Evolutionary conservation across 2,329 filamentous ascomycete genomes (phyloP).

Genomic region (Penicillium sp.): DNA sequence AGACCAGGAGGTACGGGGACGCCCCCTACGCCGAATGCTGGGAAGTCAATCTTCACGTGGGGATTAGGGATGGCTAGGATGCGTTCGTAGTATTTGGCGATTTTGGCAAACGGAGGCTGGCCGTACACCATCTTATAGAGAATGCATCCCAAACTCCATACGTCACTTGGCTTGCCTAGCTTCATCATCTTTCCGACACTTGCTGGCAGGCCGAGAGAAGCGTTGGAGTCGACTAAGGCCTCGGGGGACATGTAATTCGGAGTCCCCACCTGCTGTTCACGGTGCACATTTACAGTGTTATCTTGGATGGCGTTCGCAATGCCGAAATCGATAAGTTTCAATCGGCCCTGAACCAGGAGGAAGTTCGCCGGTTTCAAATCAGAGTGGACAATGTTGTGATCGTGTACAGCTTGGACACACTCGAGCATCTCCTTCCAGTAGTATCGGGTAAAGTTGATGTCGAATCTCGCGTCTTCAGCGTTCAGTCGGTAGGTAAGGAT

Average conservation of each 20-base stretch:
- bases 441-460: slow-evolving; percentile 84
- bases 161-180: slow-evolving; percentile 86
- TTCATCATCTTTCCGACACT: slow-evolving; percentile 70
- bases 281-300: slow-evolving; percentile 92
- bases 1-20: slow-evolving; percentile 48
- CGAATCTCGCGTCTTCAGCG: slow-evolving; percentile 64
- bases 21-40: slow-evolving; percentile 39
- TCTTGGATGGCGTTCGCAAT: slow-evolving; percentile 97
- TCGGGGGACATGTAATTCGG: slow-evolving; percentile 99
- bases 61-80: slow-evolving; percentile 52
- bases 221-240: slow-evolving; percentile 79
- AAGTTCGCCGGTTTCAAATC: slow-evolving; percentile 97
- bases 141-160: slow-evolving; percentile 97
- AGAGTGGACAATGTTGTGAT: slow-evolving; percentile 86
- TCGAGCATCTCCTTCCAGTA: slow-evolving; percentile 99
- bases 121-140: slow-evolving; percentile 97
- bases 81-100: slow-evolving; percentile 73
- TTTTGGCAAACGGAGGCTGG: slow-evolving; percentile 84
- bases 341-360: slow-evolving; percentile 74
- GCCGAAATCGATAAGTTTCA: slow-evolving; percentile 97
- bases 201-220: slow-evolving; percentile 43
- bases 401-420: slow-evolving; percentile 81
- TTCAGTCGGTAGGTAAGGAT: slow-evolving; percentile 67
- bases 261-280: slow-evolving; percentile 88
- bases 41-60: slow-evolving; percentile 42